Base-by-base conservation (phyloP, 2,329 filamentous ascomycete genomes). In the Beauveria sp. region DNA sequence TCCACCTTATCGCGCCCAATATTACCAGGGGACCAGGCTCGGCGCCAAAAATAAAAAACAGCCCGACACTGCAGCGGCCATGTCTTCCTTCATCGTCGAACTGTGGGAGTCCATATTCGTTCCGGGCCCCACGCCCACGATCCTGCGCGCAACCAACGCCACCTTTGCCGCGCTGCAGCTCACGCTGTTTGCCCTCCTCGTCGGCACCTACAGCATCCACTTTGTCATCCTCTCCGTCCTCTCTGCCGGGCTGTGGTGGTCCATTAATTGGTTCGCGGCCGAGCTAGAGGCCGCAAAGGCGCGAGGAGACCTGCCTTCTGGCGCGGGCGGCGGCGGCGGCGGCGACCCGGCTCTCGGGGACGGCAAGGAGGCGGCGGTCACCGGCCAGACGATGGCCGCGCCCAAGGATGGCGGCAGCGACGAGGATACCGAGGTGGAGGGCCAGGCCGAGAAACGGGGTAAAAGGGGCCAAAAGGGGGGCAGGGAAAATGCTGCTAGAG, bases 101-200 rank as follows among this genome's bases (percentile, higher is more conserved):
- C 88, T 97, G 64, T 96, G 91, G 89, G 84, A 89, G 72, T 96
- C 91, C 71, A 87, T 98, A 80, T 97, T 98, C 82, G 95, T 89
- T 5, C 90, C 93, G 1, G 95, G 95, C 62, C 86, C 93, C 52
- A 97, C 93, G 1, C 91, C 91, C 16, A 90, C 90, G 53, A 86
- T 99, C 66, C 83, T 98, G 62, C 78, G 93, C 71, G 95, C 95
- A 64, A 96, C 95, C 63, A 98, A 99, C 77, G 86, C 82, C 72
- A 88, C 90, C 64, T 99, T 99, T 74, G 92, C 87, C 65, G 85
- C 86, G 48, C 87, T 99, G 20, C 95, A 98, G 75, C 64, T 89
- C 65, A 81, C 96, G 48, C 87, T 98, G 67, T 76, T 91, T 66
- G 74, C 77, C 60, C 88, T 99, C 65, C 83, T 98, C 58, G 64